Evolutionary conservation across 2,329 filamentous ascomycete genomes (phyloP).

Genomic region (Aspergillus fumigatiaffinis): DNA sequence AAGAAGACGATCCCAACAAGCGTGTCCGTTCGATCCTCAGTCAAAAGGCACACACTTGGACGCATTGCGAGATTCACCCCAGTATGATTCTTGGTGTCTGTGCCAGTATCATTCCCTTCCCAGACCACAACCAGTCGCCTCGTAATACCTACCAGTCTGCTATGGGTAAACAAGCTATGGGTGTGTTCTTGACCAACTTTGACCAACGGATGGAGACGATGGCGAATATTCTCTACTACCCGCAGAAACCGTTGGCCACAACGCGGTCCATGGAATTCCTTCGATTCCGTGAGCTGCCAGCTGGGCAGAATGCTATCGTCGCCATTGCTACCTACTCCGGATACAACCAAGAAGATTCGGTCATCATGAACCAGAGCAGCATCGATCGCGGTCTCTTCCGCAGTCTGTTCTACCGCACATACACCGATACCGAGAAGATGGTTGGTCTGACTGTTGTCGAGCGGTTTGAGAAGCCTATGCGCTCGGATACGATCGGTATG

Average conservation of each 20-base stretch:
- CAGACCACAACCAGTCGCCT: slow-evolving; percentile 95
- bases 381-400: slow-evolving; percentile 97
- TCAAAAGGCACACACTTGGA: slow-evolving; percentile 84
- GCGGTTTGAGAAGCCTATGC: slow-evolving; percentile 90
- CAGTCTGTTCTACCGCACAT: slow-evolving; percentile 95
- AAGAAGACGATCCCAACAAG: slow-evolving; percentile 73
- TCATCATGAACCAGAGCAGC: slow-evolving; percentile 99
- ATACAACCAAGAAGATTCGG: slow-evolving; percentile 99
- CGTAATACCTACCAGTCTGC: slow-evolving; percentile 99
- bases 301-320: slow-evolving; percentile 96
- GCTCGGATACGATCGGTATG: slow-evolving; percentile 80
- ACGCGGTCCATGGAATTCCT: slow-evolving; percentile 98
- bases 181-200: slow-evolving; percentile 97
- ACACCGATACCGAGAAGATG: slow-evolving; percentile 95
- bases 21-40: slow-evolving; percentile 87
- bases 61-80: slow-evolving; percentile 97
- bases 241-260: slow-evolving; percentile 93
- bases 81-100: slow-evolving; percentile 99
- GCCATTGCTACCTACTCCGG: slow-evolving; percentile 96
- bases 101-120: slow-evolving; percentile 98
- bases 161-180: slow-evolving; percentile 99
- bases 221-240: slow-evolving; percentile 98
- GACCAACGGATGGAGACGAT: slow-evolving; percentile 98
- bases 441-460: slow-evolving; percentile 92
- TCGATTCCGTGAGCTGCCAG: slow-evolving; percentile 94